Evolutionary conservation across 495 filamentous ascomycete genomes (phyloP), one percentile per base, ranked within the genome.

Genomic region (Cryomyces antarcticus): DNA sequence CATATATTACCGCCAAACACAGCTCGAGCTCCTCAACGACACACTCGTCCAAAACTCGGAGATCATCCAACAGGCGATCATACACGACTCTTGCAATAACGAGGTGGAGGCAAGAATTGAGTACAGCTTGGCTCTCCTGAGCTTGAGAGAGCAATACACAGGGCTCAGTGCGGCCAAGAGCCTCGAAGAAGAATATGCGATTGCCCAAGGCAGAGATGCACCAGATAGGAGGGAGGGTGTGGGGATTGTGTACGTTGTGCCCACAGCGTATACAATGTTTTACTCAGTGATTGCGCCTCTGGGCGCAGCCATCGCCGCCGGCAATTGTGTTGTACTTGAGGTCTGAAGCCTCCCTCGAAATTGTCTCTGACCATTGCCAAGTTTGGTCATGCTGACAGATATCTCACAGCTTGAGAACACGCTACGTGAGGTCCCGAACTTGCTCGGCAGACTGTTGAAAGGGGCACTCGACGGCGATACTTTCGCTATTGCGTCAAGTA

Each of bases 191-290:
- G 70, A 75, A 53, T 72, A 73, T 50, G 47, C 50, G n/a, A 59
- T 75, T 45, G 58, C 62, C 1, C 49, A 59, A 27, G 62, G 63
- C 3, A 58, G 65, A 42, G 53, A 66, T 35, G 58, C 55, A 31
- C 24, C 41, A 2, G 42, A 49, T 29, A 45, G 52, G 4, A 45
- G 45, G 43, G 51, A 49, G 9, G 58, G 59, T 1, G 46, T 51
- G 0, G 71, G 70, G 0, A 60, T 75, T 33, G 68, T 71, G 9
- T 67, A 71, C 34, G 68, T 75, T 37, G 57, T 64, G 5, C 69
- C 68, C 0, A 51, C 55, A 1, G 50, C 46, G 27, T 64, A 72
- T 52, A 67, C 67, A 0, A 45, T 63, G 41, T 66, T 75, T 43
- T 72, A 58, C 39, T 68, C 63, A 0, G 46, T 68, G 1, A 51